A percentile compares a stretch with the other conserved stretches of the same genome.
Evolutionary conservation across 208 protist species (phyloP).

Genomic region (Crithidia thermophila): DNA sequence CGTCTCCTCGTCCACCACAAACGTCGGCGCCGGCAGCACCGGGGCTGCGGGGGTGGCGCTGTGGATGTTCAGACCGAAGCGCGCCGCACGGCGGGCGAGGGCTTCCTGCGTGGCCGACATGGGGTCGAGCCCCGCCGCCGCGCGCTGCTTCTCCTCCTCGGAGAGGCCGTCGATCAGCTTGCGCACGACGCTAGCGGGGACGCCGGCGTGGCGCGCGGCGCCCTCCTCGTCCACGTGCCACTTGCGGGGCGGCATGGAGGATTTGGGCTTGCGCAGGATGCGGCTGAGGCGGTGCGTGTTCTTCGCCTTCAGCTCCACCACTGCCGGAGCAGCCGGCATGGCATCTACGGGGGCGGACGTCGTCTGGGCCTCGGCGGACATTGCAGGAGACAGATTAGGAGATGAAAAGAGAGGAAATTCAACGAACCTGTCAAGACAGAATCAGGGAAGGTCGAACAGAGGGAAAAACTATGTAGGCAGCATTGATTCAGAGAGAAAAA

Average conservation of each 20-base stretch:
- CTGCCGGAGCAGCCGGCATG: conserved; percentile 2
- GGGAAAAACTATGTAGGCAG: no score
- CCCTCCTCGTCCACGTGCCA: conserved; percentile 43
- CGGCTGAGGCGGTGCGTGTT: conserved; percentile 85
- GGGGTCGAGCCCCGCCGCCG: conserved; percentile 60
- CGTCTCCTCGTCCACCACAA: conserved; percentile 62
- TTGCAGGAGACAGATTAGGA: conserved; percentile 1
- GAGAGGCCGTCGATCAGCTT: conserved; percentile 51
- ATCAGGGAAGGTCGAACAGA: not conserved
- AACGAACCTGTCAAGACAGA: not conserved
- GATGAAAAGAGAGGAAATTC: conserved; percentile 11
- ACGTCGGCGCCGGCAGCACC: conserved; percentile 27
- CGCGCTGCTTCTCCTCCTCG: conserved; percentile 58
- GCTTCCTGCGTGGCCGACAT: conserved; percentile 62
- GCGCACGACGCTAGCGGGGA: conserved; percentile 43
- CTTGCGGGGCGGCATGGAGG: conserved; percentile 51
- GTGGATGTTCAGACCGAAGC: conserved; percentile 58
- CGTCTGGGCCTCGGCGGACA: conserved; percentile 21
- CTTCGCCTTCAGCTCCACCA: conserved; percentile 53
- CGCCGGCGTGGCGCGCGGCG: conserved; percentile 25
- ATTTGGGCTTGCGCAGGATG: conserved; percentile 83
- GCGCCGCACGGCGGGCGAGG: conserved; percentile 65
- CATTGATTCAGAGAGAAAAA: no score
- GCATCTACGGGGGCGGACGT: conserved; percentile 5
- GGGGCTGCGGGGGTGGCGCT: conserved; percentile 25